phyloP scores from a whole-genome alignment of 306 rosid species.

The Quercus agrifolia region DNA sequence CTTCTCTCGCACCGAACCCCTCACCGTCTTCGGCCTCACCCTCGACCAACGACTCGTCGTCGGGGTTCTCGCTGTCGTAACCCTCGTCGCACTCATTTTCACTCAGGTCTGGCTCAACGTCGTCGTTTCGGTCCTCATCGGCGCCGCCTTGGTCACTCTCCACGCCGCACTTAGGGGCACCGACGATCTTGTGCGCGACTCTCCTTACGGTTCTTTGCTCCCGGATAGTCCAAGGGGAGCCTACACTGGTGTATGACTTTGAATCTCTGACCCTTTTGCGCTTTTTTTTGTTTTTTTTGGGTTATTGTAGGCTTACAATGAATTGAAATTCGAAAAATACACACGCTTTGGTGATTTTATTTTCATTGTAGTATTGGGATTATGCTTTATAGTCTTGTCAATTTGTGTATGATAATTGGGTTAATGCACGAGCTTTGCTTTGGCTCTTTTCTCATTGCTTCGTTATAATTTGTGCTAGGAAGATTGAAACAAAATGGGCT shows the following conservation, averaged over 20 bases:
- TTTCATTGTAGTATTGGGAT: no score
- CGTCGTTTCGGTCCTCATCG: slow-evolving; percentile 25
- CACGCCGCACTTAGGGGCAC: slow-evolving; percentile 54
- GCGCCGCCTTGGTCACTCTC: slow-evolving; percentile 14
- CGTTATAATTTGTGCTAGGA: no score
- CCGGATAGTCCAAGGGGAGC: slow-evolving; percentile 35
- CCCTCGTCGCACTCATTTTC: slow-evolving; percentile 29
- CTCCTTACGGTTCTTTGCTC: slow-evolving; percentile 58
- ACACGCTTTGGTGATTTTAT: no score
- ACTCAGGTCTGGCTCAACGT: slow-evolving; percentile 51
- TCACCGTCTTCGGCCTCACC: slow-evolving; percentile 25
- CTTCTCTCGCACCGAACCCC: slow-evolving; percentile 51
- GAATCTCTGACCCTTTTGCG: neutral
- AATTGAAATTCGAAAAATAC: no score
- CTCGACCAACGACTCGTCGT: slow-evolving; percentile 34
- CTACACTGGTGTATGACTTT: slow-evolving; percentile 42
- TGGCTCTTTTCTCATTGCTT: no score
- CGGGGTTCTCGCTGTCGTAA: slow-evolving; percentile 20
- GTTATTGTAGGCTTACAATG: neutral
- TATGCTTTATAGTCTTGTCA: no score
- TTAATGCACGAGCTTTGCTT: no score
- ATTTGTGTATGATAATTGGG: no score
- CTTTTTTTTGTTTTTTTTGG: neutral
- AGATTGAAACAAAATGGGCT: no score
- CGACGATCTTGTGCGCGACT: slow-evolving; percentile 58